Conservation (phyloP, 306 rosid species). For the cucumber (Cucumis sativus) region DNA sequence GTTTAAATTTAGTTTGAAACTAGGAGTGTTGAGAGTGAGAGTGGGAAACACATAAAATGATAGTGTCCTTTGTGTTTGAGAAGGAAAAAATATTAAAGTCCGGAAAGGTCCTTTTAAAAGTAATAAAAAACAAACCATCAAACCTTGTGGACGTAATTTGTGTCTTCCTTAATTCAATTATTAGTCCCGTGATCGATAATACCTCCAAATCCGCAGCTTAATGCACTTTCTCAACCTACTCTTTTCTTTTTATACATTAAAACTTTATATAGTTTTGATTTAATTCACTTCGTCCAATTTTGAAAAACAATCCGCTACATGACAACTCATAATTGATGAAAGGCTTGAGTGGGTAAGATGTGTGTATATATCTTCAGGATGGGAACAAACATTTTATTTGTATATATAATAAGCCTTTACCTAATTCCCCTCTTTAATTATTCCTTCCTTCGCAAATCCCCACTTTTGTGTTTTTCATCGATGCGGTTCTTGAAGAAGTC, state of each 20-base stretch:
- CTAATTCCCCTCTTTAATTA: no score
- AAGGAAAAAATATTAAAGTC: neutral
- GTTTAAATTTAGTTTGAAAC: neutral
- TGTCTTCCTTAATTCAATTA: neutral
- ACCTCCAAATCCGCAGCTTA: neutral
- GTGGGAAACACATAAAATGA: neutral
- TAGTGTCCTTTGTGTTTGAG: neutral
- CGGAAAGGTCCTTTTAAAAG: neutral
- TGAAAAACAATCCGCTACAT: no score
- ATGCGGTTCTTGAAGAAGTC: slow-evolving; percentile 19
- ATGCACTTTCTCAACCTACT: no score
- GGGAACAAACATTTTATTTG: no score
- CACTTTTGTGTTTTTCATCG: neutral
- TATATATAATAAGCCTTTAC: no score
- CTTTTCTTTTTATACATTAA: no score
- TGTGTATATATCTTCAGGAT: no score
- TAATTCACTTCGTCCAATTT: no score
- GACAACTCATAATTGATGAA: no score
- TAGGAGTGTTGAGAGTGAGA: neutral
- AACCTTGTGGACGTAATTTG: neutral
- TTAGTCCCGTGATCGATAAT: neutral
- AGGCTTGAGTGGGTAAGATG: no score
- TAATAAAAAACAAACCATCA: neutral
- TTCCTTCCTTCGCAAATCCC: neutral
- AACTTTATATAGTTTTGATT: no score